Base-by-base conservation (phyloP, 768 basidiomycete genomes). In the Trametes sanguinea region DNA sequence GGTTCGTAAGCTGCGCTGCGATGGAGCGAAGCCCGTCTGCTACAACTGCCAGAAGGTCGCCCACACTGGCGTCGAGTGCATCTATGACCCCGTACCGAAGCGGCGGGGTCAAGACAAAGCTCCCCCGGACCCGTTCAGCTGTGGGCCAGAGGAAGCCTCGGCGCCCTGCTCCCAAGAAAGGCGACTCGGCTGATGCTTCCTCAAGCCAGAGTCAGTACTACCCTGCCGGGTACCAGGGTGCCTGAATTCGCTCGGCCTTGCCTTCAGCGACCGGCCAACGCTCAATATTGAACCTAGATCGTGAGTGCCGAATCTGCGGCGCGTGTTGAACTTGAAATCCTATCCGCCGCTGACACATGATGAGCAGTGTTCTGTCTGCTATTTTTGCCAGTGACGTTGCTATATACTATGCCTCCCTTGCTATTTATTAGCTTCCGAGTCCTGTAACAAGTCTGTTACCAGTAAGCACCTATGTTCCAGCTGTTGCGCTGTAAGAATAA, bases 131-230 rank as follows among this genome's bases (percentile, higher is more conserved):
- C 3, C 63, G 63, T 29, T 64, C 63, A 13, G 54, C 63, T 4
- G 57, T 64, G 17, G 63, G 63, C 2, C n/a, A 81, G 69, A 27
- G 63, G 37, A 55, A 75, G 78, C 43, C 78, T 22, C 68, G 48
- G 3, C 29, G 37, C 17, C 58, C 63, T 10, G 63, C 63, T 5
- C 44, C 50, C 27, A 59, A 52, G 33, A 59, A 59, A 43, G 50
- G 30, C n/a, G 30, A 52, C 32, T 27, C 17, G 33, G 46, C 39
- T 3, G 56, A 11, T 22, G 9, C n/a, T 27, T 42, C 50, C 6
- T 11, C 35, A 6, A 2, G 35, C 6, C 35, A 37, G 30, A n/a
- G 57, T n/a, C 17, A 35, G 33, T 32, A 9, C 27, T 32, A 9
- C 27, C 30, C 30, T 14, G 10, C 33, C 2, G 37, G 6, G 5